Evolutionary conservation across 345 rosid genomes (phyloP).

Genomic region (Combretum micranthum): DNA sequence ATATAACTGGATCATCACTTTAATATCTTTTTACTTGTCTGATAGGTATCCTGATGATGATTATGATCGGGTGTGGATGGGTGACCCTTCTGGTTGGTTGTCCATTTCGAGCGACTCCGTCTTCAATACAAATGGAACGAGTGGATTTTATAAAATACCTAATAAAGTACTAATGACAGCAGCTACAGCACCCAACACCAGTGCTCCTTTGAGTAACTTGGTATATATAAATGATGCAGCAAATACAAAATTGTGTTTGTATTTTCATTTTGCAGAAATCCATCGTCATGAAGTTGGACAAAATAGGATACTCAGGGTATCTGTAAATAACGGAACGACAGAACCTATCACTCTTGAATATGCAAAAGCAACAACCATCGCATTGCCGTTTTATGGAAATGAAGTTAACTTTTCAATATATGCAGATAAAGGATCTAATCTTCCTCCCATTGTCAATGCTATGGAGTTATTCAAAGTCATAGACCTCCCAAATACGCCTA

Average conservation of each 20-base stretch:
- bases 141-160: too few relatives aligned
- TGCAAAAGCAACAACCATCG: too few relatives aligned
- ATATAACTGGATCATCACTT: too few relatives aligned
- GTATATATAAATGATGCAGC: not conserved
- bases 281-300: too few relatives aligned
- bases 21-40: too few relatives aligned
- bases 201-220: not conserved
- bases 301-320: too few relatives aligned
- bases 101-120: too few relatives aligned
- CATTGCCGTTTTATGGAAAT: not conserved
- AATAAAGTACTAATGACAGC: too few relatives aligned
- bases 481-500: not conserved
- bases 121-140: not conserved
- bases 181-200: not conserved
- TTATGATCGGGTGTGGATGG: too few relatives aligned
- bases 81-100: too few relatives aligned
- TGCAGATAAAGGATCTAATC: not conserved
- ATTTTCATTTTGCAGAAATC: too few relatives aligned
- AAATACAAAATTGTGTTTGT: not conserved
- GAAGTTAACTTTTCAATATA: not conserved
- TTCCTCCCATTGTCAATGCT: constrained; percentile 8
- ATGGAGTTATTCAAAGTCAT: not conserved
- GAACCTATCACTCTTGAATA: not conserved
- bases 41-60: too few relatives aligned
- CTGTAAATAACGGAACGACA: not conserved